Evolutionary conservation across 1,284 basidiomycete species (phyloP), one percentile per base, ranked within the genome.

Genomic region (Leccinum fallax): DNA sequence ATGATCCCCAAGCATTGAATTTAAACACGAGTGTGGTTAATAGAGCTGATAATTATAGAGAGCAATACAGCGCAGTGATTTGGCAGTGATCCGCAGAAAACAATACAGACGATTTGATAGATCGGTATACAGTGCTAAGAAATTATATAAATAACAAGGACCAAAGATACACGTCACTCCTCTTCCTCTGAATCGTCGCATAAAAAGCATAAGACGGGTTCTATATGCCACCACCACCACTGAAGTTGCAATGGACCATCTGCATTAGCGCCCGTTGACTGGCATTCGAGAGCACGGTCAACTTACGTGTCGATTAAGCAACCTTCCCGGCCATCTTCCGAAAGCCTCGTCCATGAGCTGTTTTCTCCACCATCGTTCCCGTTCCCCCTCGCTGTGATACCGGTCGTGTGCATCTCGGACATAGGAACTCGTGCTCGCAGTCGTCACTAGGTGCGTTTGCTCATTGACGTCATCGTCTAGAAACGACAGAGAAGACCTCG

Each of bases 191-290:
- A 16, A 74, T 61, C 61, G 26, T 61, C 61, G 24, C 76, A 76
- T 32, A 70, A 71, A 72, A 88, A 91, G 67, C 84, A 86, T 8
- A 89, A 57, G 19, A 88, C 72, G 9, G 86, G 83, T 66, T 88
- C 85, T 5, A 89, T 59, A 59, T 85, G 83, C 87, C 86, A 89
- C 86, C 86, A 85, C 90, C 90, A 92, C 89, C 89, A 92, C 90
- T 91, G 66, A 36, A 7, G 9, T 26, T 11, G 32, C 28, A 52
- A 55, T 36, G 21, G 30, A 38, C 30, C 32, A 30, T 53, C 54
- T 64, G 52, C 7, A 36, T 61, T 26, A 36, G 26, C 24, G 26
- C 24, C 24, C 2, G 11, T 46, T 21, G 36, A 4, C 55, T n/a
- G 21, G 53, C 34, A 43, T 61, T 57, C 43, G 49, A 66, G 49